Evolutionary conservation across 331 rosid species (phyloP), one percentile per base, ranked within the genome.

Genomic region (Rosa hybrid): DNA sequence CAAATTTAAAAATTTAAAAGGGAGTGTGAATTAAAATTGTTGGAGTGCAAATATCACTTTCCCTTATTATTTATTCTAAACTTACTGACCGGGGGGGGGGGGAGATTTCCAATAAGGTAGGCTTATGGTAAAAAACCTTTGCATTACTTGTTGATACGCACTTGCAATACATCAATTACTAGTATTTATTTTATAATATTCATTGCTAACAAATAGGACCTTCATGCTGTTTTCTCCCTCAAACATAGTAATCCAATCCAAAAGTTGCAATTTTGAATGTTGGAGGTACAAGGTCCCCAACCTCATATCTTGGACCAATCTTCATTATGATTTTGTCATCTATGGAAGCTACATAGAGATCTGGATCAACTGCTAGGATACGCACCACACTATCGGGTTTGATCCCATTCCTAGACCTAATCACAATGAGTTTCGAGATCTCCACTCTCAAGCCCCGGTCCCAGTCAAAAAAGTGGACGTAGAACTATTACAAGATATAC

Each of bases 391-490:
- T 82, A n/a, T 38, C 21, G 12, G 57, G 62, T 67, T 71, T 82
- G 78, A 82, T 82, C 72, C 82, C 79, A 45, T 72, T 72, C 68
- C 65, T 82, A 7, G 60, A 72, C 68, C 82, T 79, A 34, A 72
- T 68, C 30, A 67, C 72, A 68, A 46, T 34, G 59, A 81, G 50
- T 30, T 68, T 53, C 6, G 44, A 38, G 72, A 81, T 81, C n/a
- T 3, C 27, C 7, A 18, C 7, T 48, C 75, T 67, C 68, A 75
- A 4, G 2, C 59, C 34, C 34, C 34, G 34, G 34, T 30, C 68
- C 84, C 80, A 68, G 6, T 75, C 77, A 45, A 81, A 75, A 71
- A 76, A 76, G 77, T 83, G 86, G 42, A 78, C 68, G 25, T 83
- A 83, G 25, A 83, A 83, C 77, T 83, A 67, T 76, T 14, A 12